These are phyloP conservation scores for Talaromyces sp. DNA, from an alignment of 2,329 filamentous ascomycete species.

Conservation along the genomic window DNA sequence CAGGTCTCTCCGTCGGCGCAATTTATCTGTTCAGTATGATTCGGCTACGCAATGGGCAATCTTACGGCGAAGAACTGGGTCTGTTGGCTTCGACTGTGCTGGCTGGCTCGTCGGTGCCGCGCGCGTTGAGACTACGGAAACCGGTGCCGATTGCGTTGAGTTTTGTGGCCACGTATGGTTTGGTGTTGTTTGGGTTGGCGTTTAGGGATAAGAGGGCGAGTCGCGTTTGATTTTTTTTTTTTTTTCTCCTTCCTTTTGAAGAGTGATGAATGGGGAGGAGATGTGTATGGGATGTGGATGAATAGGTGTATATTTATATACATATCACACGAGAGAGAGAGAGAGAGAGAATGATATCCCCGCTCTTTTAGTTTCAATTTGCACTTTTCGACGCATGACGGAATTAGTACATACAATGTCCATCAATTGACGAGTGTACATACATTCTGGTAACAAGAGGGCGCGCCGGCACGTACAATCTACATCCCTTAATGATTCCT, in stretches of 20 bases:
- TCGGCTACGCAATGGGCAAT: conserved; percentile 67
- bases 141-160: conserved; percentile 78
- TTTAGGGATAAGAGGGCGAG: conserved; percentile 37
- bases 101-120: conserved; percentile 76
- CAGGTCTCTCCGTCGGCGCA: conserved; percentile 75
- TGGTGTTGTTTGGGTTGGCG: conserved; percentile 74
- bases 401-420: neutral
- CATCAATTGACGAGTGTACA: neutral
- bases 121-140: conserved; percentile 79
- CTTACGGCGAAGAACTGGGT: conserved; percentile 85
- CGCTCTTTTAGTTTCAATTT: neutral
- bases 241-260: neutral
- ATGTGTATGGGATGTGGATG: neutral
- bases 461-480: too few species aligned
- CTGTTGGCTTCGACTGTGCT: conserved; percentile 82
- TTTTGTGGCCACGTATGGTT: conserved; percentile 70
- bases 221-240: neutral
- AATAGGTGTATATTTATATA: conserved; percentile 8
- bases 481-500: too few species aligned
- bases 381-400: neutral
- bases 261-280: neutral
- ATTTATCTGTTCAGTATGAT: conserved; percentile 76
- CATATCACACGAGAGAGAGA: neutral
- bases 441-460: too few species aligned
- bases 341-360: neutral